Evolutionary conservation across 371 early-diverging fungal species (phyloP).

Genomic region (Zychaea mexicana): DNA sequence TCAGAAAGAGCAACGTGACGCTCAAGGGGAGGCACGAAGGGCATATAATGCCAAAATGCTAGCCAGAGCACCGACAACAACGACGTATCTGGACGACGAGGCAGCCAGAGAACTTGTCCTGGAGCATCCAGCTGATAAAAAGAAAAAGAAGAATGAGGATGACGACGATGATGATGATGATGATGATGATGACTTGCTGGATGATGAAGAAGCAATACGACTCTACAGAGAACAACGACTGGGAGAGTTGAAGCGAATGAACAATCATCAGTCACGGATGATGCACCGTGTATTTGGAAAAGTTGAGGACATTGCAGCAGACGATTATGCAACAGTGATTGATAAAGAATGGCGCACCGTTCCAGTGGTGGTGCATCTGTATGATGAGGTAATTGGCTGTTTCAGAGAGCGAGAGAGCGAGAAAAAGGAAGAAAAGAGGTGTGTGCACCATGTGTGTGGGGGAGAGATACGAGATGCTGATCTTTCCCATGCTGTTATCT

Average conservation of each 20-base stretch:
- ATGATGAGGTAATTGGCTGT: constrained; percentile 34
- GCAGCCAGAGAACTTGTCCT: constrained; percentile 24
- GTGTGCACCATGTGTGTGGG: background rate
- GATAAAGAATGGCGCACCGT: constrained; percentile 49
- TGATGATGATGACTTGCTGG: constrained; percentile 24
- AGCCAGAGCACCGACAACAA: constrained; percentile 47
- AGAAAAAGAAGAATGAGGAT: too few species aligned
- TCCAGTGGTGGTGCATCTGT: constrained; percentile 53
- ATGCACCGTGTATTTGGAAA: constrained; percentile 40
- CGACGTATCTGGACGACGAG: constrained; percentile 46
- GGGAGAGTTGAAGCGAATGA: constrained; percentile 30
- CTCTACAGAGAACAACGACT: constrained; percentile 42
- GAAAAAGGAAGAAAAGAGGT: background rate
- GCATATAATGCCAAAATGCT: constrained; percentile 45
- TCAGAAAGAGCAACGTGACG: constrained; percentile 29
- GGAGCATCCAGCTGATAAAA: constrained; percentile 20
- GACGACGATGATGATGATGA: constrained; percentile 29
- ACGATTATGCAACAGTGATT: constrained; percentile 48
- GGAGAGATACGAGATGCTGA: background rate
- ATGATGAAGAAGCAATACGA: constrained; percentile 36
- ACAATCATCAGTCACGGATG: constrained; percentile 25
- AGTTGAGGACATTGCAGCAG: constrained; percentile 33
- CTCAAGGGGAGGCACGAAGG: constrained; percentile 17
- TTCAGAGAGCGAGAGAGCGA: background rate
- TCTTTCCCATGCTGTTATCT: background rate